These are phyloP conservation scores for Teratosphaeria pseudoeucalypti DNA, from an alignment of 2,329 filamentous ascomycete species.

Conservation along the genomic window DNA sequence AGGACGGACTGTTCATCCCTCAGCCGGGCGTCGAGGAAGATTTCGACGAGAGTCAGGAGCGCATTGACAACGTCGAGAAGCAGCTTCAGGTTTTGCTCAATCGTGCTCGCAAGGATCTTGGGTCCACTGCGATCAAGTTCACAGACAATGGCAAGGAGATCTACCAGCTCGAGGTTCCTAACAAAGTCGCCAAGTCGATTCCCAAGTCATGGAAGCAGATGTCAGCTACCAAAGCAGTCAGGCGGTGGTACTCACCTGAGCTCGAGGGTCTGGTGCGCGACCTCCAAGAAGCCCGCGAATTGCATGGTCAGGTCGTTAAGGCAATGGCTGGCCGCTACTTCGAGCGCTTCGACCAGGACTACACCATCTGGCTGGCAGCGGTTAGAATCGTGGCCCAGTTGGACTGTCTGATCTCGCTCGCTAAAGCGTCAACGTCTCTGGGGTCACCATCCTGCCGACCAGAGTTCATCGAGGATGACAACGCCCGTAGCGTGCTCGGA, in stretches of 20 bases:
- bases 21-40: conserved; percentile 81
- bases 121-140: conserved; percentile 50
- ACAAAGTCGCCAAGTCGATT: conserved; percentile 63
- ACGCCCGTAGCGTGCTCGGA: conserved; percentile 65
- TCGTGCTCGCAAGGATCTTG: conserved; percentile 61
- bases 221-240: conserved; percentile 83
- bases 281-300: conserved; percentile 89
- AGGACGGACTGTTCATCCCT: conserved; percentile 74
- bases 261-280: conserved; percentile 72
- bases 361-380: conserved; percentile 76
- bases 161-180: conserved; percentile 84
- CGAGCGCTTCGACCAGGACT: conserved; percentile 77
- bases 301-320: conserved; percentile 79
- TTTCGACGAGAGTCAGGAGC: conserved; percentile 74
- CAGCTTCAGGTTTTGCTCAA: conserved; percentile 63
- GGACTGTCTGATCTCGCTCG: conserved; percentile 87
- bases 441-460: conserved; percentile 84
- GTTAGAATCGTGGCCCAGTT: conserved; percentile 84
- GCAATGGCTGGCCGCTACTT: conserved; percentile 78
- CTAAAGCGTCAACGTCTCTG: conserved; percentile 73
- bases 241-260: conserved; percentile 86
- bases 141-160: conserved; percentile 88
- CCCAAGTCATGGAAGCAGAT: conserved; percentile 89
- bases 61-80: conserved; percentile 63
- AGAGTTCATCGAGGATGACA: conserved; percentile 69